Base-by-base conservation (phyloP, 1,139 yeast genomes). In the Scheffersomyces titani region DNA sequence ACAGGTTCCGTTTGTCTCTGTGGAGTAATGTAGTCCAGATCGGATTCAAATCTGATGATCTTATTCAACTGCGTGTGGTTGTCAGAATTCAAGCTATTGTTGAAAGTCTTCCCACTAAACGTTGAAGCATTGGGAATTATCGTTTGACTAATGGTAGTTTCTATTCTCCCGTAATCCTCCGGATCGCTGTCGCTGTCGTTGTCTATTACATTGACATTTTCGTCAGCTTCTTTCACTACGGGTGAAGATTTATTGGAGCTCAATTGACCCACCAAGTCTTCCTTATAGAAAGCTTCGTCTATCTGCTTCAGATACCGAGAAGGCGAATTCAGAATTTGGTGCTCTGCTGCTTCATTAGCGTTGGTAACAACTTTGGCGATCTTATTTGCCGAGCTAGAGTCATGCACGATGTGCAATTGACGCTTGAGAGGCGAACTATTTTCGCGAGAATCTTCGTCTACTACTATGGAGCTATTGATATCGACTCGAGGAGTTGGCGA, bases 1-100 rank as follows among this genome's bases (percentile, higher is more conserved):
- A 74, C 68, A 1, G 83, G 77, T 55, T 80, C 83, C 0, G 84
- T 80, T 19, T 69, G 65, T 50, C 83, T 69, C 47, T 77, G 73
- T 1, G 84, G 84, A 0, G 85, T 80, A 4, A 69, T 61, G 52
- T 68, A 70, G 24, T 70, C 70, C 40, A 30, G 40, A 21, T 59
- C 54, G 9, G 54, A 51, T n/a, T 58, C 62, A 49, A 58, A 18
- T 49, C 53, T 61, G 49, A 68, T 62, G 30, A 70, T 65, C 54
- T 64, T 67, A 52, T 60, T 62, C n/a, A 69, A 51, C 24, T 69
- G 73, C 3, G 74, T 72, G 48, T 64, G 60, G 47, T 62, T 65
- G 46, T 54, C 57, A 2, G 55, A 49, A 9, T 45, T 44, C 46
- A 49, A 50, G 40, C 47, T 56, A 22, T 44, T 51, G 19, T 22